Percentiles rank a stretch among this genome's conserved stretches.
These are phyloP conservation scores for Zymoseptoria crescenta DNA, from an alignment of 2,329 filamentous ascomycete genomes.

Conservation along the genomic window DNA sequence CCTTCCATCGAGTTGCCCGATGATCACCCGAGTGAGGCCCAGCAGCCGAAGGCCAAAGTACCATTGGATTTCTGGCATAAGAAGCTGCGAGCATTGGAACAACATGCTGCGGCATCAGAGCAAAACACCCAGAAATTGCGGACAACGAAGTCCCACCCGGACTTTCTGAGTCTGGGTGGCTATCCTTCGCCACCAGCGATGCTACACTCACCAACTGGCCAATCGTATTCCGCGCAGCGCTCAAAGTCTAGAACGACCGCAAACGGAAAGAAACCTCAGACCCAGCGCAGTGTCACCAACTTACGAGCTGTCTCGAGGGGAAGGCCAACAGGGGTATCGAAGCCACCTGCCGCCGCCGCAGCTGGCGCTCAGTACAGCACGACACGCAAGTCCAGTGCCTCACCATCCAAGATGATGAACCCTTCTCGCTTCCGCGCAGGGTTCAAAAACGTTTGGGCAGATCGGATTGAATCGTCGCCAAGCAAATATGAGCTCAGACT, in stretches of 20 bases:
- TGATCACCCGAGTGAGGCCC: constrained; percentile 16
- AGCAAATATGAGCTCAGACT: constrained; percentile 45
- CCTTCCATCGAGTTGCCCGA: constrained; percentile 36
- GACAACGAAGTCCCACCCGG: constrained; percentile 27
- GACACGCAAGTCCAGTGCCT: constrained; percentile 25
- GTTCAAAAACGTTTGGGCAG: constrained; percentile 45
- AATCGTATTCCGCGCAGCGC: constrained; percentile 25
- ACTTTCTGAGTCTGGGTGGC: constrained; percentile 30
- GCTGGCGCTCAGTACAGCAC: constrained; percentile 19
- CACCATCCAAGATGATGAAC: constrained; percentile 47
- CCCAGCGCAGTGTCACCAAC: constrained; percentile 20
- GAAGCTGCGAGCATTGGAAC: constrained; percentile 44
- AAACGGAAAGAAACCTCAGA: constrained; percentile 25
- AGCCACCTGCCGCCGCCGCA: constrained; percentile 19
- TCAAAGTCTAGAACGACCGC: constrained; percentile 21
- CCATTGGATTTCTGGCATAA: constrained; percentile 47
- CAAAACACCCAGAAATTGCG: constrained; percentile 34
- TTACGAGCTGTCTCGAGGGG: constrained; percentile 28
- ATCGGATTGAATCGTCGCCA: constrained; percentile 38
- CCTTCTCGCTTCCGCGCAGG: constrained; percentile 40
- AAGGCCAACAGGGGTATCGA: constrained; percentile 25
- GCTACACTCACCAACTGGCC: constrained; percentile 22
- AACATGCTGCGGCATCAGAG: constrained; percentile 40
- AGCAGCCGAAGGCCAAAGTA: constrained; percentile 33
- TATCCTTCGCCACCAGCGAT: constrained; percentile 28